These are phyloP conservation scores for Xenoacremonium recifei DNA, from an alignment of 2,329 filamentous ascomycete genomes.

Conservation along the genomic window DNA sequence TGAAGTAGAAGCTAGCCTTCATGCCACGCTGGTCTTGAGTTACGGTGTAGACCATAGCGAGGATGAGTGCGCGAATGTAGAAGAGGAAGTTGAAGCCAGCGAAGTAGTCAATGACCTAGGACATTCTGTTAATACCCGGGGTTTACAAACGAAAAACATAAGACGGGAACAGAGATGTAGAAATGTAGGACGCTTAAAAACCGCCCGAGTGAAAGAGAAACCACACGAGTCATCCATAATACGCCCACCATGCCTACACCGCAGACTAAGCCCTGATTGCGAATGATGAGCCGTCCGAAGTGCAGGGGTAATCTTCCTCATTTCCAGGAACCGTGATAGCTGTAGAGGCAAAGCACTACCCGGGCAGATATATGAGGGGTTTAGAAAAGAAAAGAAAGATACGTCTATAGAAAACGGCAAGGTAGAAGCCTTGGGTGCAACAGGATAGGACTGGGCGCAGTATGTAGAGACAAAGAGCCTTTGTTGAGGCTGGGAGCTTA, in stretches of 20 bases:
- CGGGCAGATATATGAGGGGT: constrained; percentile 73
- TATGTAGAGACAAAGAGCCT: no score
- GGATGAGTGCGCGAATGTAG: constrained; percentile 64
- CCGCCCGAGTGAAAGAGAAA: constrained; percentile 58
- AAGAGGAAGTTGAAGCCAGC: constrained; percentile 34
- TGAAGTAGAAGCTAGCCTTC: constrained; percentile 75
- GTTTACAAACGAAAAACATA: constrained; percentile 4
- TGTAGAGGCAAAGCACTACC: constrained; percentile 63
- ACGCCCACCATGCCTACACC: constrained; percentile 75
- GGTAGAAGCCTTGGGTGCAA: constrained; percentile 24
- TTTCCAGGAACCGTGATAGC: constrained; percentile 82
- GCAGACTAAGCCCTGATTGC: constrained; percentile 61
- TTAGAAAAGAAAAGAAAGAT: constrained; percentile 10
- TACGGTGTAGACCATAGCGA: constrained; percentile 81
- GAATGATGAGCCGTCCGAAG: constrained; percentile 62
- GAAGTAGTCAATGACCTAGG: constrained; percentile 32
- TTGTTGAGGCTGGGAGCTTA: no score
- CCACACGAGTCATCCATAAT: constrained; percentile 67
- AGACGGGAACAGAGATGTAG: constrained; percentile 13
- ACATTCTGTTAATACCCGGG: constrained; percentile 24
- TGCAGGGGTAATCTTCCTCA: constrained; percentile 78
- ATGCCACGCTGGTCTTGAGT: constrained; percentile 80
- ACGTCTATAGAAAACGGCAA: constrained; percentile 16
- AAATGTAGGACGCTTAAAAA: constrained; percentile 64
- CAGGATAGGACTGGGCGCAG: no score